Base-by-base conservation (phyloP, 495 filamentous ascomycete species). In the Aspergillus sclerotioniger region DNA sequence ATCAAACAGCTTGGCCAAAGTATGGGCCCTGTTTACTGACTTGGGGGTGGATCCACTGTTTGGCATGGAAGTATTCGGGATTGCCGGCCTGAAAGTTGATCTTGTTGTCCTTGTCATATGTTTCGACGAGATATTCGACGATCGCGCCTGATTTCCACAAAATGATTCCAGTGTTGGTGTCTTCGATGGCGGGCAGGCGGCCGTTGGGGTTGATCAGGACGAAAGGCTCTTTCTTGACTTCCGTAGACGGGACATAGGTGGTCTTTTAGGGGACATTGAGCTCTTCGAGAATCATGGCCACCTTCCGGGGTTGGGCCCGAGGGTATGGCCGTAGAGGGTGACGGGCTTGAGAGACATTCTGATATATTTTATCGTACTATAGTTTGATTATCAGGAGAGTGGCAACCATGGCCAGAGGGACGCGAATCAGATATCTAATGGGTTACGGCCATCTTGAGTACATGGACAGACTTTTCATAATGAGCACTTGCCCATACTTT, bases 81-180 rank as follows among this genome's bases (percentile, higher is more conserved):
- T 77, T 71, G 31, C 76, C 76, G 13, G 71, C 35, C 4, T 69
- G 62, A 63, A 83, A 88, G 63, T 78, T 84, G 54, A 91, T 62
- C 56, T 77, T 84, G 56, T 83, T 70, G 10, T 82, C 67, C 51
- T 71, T 82, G 71, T 91, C 87, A 72, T 91, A 92, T n/a, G 74
- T 80, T 17, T 88, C 85, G 44, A 89, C 64, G 16, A 91, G 73
- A 65, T 92, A 92, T 57, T 86, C 75, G 60, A 90, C 57, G 68
- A 90, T 90, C 15, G 89, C 89, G 53, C 87, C 88, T 6, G 84
- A 87, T 63, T 91, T 88, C 85, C 86, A 90, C 12, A 91, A 63
- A 0, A 74, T 84, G 59, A 87, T 71, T 56, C 73, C 79, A 0
- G 82, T 87, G 74, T 92, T 90, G 20, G 83, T 80, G 66, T 90